phyloP scores from a whole-genome alignment of 2,329 filamentous ascomycete genomes.

The Calonectria ilicicola region DNA sequence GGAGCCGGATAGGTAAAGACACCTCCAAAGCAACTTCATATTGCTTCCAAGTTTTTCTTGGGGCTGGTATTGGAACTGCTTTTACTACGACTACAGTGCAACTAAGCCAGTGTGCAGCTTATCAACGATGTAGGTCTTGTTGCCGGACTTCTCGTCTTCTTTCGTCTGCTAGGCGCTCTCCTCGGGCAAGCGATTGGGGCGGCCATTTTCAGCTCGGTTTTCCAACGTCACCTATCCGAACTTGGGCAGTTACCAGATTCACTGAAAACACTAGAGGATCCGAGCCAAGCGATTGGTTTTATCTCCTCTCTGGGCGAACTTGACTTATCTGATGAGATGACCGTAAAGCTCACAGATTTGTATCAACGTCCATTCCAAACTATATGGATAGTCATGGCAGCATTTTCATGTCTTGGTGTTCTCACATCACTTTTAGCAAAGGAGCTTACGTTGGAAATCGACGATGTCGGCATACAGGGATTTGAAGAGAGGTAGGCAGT shows the following conservation, averaged over 20 bases:
- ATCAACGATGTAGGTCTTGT: conserved; percentile 51
- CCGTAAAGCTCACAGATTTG: conserved; percentile 1
- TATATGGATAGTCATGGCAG: conserved; percentile 12
- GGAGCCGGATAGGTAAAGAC: neutral
- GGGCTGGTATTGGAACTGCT: conserved; percentile 43
- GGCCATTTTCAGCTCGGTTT: conserved; percentile 49
- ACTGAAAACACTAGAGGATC: conserved; percentile 22
- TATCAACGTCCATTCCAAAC: conserved; percentile 4
- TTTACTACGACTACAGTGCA: conserved; percentile 39
- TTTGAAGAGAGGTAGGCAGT: neutral
- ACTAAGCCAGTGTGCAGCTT: conserved; percentile 47
- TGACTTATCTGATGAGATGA: neutral
- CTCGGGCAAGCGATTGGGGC: conserved; percentile 50
- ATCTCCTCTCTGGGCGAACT: conserved; percentile 12
- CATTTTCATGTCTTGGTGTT: conserved; percentile 2
- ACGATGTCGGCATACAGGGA: conserved; percentile 2
- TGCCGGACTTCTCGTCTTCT: conserved; percentile 46
- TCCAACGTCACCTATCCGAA: conserved; percentile 32
- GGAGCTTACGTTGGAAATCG: neutral
- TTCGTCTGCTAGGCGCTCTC: conserved; percentile 52
- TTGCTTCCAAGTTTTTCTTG: conserved; percentile 37
- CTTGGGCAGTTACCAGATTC: conserved; percentile 21
- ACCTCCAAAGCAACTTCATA: conserved; percentile 20
- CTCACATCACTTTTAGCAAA: neutral
- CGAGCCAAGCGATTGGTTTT: conserved; percentile 33